A percentile compares a stretch with the other conserved stretches of the same genome.
phyloP scores from a whole-genome alignment of 768 basidiomycete species.

The Coprinopsis sp. region DNA sequence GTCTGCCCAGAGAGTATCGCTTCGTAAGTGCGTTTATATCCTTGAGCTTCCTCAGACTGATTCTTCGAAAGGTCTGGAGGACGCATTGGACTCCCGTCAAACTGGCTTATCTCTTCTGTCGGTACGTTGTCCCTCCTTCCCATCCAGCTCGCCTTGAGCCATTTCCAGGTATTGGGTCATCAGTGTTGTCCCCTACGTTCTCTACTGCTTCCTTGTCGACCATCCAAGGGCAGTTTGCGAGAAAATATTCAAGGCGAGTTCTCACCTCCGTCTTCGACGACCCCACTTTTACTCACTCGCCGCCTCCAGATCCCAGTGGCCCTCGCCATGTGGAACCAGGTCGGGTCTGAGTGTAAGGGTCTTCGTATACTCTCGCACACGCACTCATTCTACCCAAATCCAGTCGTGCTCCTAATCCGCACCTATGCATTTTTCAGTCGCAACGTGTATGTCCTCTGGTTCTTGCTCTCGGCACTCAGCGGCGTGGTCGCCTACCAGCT shows the following conservation, averaged over 20 bases:
- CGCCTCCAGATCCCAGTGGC: slow-evolving; percentile 64
- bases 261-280: not conserved
- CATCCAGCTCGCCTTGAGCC: slow-evolving; percentile 11
- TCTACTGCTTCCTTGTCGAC: slow-evolving; percentile 71
- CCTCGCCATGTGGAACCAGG: slow-evolving; percentile 85
- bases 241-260: slow-evolving; percentile 60
- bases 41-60: slow-evolving; percentile 19
- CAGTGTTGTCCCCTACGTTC: slow-evolving; percentile 69
- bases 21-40: slow-evolving; percentile 45
- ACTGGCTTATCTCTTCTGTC: slow-evolving; percentile 77
- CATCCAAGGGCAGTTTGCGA: slow-evolving; percentile 61
- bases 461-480: slow-evolving; percentile 59
- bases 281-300: slow-evolving; percentile 6
- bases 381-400: slow-evolving; percentile 15
- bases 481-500: slow-evolving; percentile 80
- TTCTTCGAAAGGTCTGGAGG: slow-evolving; percentile 62
- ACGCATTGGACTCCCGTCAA: slow-evolving; percentile 84
- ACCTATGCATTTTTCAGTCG: slow-evolving; percentile 86
- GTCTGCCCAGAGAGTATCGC: slow-evolving; percentile 70
- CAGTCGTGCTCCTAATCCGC: slow-evolving; percentile 75
- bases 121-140: slow-evolving; percentile 38
- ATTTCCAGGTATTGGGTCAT: slow-evolving; percentile 79
- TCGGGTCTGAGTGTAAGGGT: slow-evolving; percentile 66
- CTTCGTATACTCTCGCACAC: slow-evolving; percentile 10
- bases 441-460: slow-evolving; percentile 60